phyloP scores from a whole-genome alignment of 2,329 filamentous ascomycete genomes.

The Cercospora beticola region DNA sequence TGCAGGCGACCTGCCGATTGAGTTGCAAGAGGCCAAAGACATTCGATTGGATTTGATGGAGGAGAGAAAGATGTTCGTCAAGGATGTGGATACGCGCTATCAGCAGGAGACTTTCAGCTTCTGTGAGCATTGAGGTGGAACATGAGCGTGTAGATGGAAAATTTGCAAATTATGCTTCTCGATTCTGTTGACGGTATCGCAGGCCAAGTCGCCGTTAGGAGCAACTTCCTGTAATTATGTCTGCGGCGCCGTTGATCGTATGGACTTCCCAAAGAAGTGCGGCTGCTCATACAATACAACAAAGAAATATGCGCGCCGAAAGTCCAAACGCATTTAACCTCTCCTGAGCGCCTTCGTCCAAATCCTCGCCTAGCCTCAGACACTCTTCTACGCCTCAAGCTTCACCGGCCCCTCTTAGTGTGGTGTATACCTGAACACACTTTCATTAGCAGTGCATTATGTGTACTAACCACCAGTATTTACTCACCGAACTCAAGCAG shows the following conservation, averaged over 20 bases:
- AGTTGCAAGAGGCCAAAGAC: conserved; percentile 32
- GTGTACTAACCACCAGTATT: neutral
- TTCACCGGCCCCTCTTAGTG: no score
- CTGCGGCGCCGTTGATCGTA: no score
- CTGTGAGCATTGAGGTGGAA: conserved; percentile 31
- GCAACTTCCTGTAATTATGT: no score
- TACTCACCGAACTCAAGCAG: neutral
- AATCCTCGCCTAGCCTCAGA: no score
- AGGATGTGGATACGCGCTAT: conserved; percentile 20
- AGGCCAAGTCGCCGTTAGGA: neutral
- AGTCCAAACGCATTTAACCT: no score
- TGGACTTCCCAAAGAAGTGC: no score
- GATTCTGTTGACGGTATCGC: neutral
- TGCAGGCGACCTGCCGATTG: conserved; percentile 33
- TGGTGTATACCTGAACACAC: no score
- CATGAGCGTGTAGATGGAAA: neutral
- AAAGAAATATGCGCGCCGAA: no score
- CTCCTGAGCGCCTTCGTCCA: no score
- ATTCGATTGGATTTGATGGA: conserved; percentile 35
- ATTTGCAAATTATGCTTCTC: neutral
- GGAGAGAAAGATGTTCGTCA: conserved; percentile 31
- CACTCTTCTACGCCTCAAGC: no score
- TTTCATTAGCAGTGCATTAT: no score
- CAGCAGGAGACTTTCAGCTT: conserved; percentile 30
- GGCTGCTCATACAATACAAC: no score